Percentiles rank a stretch among this genome's conserved stretches.
phyloP scores from a whole-genome alignment of 2,329 filamentous ascomycete genomes.

The Penicillium palitans region DNA sequence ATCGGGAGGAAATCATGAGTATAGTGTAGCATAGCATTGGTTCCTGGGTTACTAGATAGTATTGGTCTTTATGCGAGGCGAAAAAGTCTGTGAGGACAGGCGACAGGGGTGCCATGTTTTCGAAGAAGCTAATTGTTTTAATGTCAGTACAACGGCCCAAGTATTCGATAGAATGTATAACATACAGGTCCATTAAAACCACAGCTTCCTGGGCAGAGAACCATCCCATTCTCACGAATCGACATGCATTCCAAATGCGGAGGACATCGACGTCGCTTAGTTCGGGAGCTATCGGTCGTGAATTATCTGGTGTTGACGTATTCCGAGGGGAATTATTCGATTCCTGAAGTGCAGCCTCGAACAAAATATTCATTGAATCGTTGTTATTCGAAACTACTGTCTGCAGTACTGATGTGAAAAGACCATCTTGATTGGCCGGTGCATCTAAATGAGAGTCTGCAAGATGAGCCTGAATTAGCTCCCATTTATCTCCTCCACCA shows the following conservation, averaged over 20 bases:
- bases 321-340: conserved; percentile 36
- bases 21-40: conserved; percentile 55
- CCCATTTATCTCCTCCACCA: not conserved
- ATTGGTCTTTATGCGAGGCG: conserved; percentile 49
- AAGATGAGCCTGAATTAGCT: not conserved
- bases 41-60: conserved; percentile 50
- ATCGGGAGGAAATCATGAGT: conserved; percentile 52
- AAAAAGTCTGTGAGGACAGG: conserved; percentile 52
- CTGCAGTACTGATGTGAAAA: conserved; percentile 47
- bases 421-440: conserved; percentile 15
- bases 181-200: conserved; percentile 50
- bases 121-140: not conserved
- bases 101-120: conserved; percentile 50
- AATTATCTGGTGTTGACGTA: conserved; percentile 13
- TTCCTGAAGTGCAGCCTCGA: conserved; percentile 46
- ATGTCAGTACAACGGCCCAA: not conserved
- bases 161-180: not conserved
- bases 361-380: conserved; percentile 52
- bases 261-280: conserved; percentile 34
- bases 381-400: conserved; percentile 54
- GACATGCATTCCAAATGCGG: conserved; percentile 49
- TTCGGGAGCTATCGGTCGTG: conserved; percentile 6
- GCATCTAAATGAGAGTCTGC: not conserved
- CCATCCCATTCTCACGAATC: conserved; percentile 57
- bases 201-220: conserved; percentile 55